Conservation (phyloP, 192 early-diverging fungal species). For the Geranomyces variabilis region DNA sequence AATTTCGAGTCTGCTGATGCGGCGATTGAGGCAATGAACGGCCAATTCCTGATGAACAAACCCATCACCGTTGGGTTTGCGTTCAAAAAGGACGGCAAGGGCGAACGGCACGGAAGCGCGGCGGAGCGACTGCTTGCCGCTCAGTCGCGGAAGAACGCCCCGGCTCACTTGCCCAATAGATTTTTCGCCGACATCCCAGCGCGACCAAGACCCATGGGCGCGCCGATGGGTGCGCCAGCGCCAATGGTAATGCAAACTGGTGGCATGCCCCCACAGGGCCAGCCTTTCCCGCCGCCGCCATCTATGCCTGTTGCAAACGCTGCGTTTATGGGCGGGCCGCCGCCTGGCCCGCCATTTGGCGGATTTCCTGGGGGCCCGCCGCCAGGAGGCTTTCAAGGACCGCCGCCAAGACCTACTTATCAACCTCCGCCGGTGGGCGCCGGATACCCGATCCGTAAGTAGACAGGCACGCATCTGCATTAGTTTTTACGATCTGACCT, state of each 20-base stretch:
- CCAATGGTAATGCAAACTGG: constrained; percentile 18
- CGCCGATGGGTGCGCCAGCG: constrained; percentile 14
- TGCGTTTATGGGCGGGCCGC: constrained; percentile 24
- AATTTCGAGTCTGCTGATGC: constrained; percentile 95
- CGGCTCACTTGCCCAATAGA: constrained; percentile 63
- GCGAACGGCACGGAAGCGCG: constrained; percentile 93
- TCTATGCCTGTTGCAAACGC: constrained; percentile 27
- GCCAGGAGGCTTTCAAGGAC: constrained; percentile 28
- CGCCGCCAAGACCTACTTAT: constrained; percentile 20
- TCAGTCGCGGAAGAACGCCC: constrained; percentile 81
- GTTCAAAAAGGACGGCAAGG: constrained; percentile 98
- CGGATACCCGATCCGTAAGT: constrained; percentile 30
- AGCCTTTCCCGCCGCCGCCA: background rate
- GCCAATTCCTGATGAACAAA: constrained; percentile 94
- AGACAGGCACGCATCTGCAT: background rate
- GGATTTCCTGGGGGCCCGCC: constrained; percentile 35
- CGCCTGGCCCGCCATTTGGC: constrained; percentile 6
- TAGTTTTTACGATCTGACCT: background rate
- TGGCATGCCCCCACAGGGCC: background rate
- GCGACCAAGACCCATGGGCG: constrained; percentile 26
- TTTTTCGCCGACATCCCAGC: constrained; percentile 69
- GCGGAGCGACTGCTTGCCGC: constrained; percentile 92
- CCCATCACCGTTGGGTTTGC: constrained; percentile 89
- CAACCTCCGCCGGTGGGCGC: constrained; percentile 13
- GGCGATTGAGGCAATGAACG: constrained; percentile 98